Percentiles rank a stretch among this genome's conserved stretches.
phyloP scores from a whole-genome alignment of 2,329 filamentous ascomycete species.

The Rhynchosporium secalis region DNA sequence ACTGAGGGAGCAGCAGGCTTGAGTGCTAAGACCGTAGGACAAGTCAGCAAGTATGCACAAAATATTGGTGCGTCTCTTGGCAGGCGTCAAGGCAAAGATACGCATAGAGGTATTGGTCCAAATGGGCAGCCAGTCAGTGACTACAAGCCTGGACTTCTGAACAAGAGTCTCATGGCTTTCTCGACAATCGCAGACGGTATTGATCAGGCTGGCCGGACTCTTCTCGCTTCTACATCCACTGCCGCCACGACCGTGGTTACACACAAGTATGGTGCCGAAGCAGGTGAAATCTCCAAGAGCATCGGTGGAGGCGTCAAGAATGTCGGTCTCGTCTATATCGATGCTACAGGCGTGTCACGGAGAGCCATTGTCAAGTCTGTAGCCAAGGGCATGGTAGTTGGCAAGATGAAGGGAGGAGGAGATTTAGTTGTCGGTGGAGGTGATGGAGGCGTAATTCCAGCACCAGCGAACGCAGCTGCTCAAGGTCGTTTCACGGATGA shows the following conservation, averaged over 20 bases:
- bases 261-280: slow-evolving; percentile 87
- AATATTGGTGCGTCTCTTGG: slow-evolving; percentile 79
- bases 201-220: slow-evolving; percentile 77
- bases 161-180: slow-evolving; percentile 96
- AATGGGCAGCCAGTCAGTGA: slow-evolving; percentile 60
- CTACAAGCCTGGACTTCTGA: slow-evolving; percentile 90
- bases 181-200: slow-evolving; percentile 92
- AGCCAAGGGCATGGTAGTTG: slow-evolving; percentile 93
- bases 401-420: slow-evolving; percentile 71
- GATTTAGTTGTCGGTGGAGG: slow-evolving; percentile 72
- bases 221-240: slow-evolving; percentile 71
- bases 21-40: slow-evolving; percentile 82
- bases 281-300: slow-evolving; percentile 72
- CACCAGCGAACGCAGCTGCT: slow-evolving; percentile 4
- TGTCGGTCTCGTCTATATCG: slow-evolving; percentile 94
- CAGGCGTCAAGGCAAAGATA: slow-evolving; percentile 58
- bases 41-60: slow-evolving; percentile 81
- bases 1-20: slow-evolving; percentile 76
- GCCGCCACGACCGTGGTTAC: slow-evolving; percentile 84
- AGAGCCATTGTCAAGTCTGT: slow-evolving; percentile 91
- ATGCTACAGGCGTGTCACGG: slow-evolving; percentile 88
- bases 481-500: slow-evolving; percentile 31
- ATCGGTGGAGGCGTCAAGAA: slow-evolving; percentile 90
- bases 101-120: slow-evolving; percentile 62
- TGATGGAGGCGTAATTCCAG: slow-evolving; percentile 34